A percentile compares a stretch with the other conserved stretches of the same genome.
Evolutionary conservation across 2,329 filamentous ascomycete genomes (phyloP).

Genomic region (Botrytis cinerea): DNA sequence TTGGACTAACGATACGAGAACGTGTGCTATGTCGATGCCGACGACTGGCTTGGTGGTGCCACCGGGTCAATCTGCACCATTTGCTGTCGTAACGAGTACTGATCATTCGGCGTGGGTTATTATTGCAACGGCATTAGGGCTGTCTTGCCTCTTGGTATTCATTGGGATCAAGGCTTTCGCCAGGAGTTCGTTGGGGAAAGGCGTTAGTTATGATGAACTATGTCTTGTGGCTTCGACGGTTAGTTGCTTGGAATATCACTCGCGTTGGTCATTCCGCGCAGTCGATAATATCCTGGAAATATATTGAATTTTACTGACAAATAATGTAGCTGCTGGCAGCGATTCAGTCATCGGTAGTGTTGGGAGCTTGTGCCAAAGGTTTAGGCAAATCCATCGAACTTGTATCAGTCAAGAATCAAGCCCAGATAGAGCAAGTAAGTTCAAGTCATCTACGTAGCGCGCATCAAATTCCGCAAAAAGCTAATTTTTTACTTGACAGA

Average conservation of each 20-base stretch:
- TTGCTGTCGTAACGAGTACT: slow-evolving; percentile 27
- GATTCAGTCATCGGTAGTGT: slow-evolving; percentile 25
- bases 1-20: neutral
- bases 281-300: neutral
- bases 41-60: slow-evolving; percentile 19
- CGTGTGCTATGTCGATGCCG: slow-evolving; percentile 9
- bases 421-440: slow-evolving; percentile 27
- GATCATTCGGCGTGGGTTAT: slow-evolving; percentile 30
- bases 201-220: slow-evolving; percentile 22
- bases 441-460: neutral
- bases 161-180: slow-evolving; percentile 24
- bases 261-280: too few relatives aligned
- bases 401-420: slow-evolving; percentile 18
- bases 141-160: slow-evolving; percentile 26
- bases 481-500: slow-evolving; percentile 33
- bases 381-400: slow-evolving; percentile 30
- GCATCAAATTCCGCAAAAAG: neutral
- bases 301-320: neutral
- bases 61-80: slow-evolving; percentile 24
- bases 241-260: neutral
- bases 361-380: slow-evolving; percentile 26
- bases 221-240: slow-evolving; percentile 23
- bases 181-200: slow-evolving; percentile 2
- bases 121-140: slow-evolving; percentile 26
- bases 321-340: slow-evolving; percentile 21